A percentile compares a stretch with the other conserved stretches of the same genome.
Conservation (phyloP, 306 rosid species). For the Pachyrhizus erosus region DNA sequence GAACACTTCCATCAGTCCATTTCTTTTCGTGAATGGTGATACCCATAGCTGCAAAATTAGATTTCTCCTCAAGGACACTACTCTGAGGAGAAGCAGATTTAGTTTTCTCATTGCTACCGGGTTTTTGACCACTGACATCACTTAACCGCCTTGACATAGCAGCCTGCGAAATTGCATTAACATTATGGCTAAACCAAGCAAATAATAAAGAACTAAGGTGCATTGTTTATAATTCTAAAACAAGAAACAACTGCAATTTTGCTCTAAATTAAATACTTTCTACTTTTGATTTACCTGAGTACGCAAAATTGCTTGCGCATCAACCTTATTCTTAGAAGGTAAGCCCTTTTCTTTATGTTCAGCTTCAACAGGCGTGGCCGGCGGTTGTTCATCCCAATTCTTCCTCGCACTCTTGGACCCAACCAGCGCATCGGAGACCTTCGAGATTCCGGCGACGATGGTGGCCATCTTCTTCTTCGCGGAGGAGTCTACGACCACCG, state of each 20-base stretch:
- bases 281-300: conserved; percentile 66
- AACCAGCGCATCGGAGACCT: conserved; percentile 70
- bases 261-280: neutral
- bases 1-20: conserved; percentile 90
- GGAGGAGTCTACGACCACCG: conserved; percentile 63
- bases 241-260: neutral
- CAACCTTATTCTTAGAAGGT: conserved; percentile 66
- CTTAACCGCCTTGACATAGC: conserved; percentile 93
- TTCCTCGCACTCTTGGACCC: conserved; percentile 78
- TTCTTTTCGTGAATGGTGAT: conserved; percentile 83
- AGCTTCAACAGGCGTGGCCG: conserved; percentile 43
- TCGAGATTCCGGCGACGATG: conserved; percentile 72
- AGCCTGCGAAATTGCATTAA: conserved; percentile 52
- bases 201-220: neutral
- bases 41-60: conserved; percentile 58
- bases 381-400: conserved; percentile 83
- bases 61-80: conserved; percentile 41
- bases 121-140: conserved; percentile 64
- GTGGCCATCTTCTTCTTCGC: conserved; percentile 75
- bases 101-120: conserved; percentile 55
- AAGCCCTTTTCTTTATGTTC: conserved; percentile 66
- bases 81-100: conserved; percentile 49
- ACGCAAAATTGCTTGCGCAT: conserved; percentile 73
- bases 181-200: neutral
- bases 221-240: conserved; percentile 1